Conservation (phyloP, 2,329 filamentous ascomycete genomes). For the Rhynchosporium graminicola region DNA sequence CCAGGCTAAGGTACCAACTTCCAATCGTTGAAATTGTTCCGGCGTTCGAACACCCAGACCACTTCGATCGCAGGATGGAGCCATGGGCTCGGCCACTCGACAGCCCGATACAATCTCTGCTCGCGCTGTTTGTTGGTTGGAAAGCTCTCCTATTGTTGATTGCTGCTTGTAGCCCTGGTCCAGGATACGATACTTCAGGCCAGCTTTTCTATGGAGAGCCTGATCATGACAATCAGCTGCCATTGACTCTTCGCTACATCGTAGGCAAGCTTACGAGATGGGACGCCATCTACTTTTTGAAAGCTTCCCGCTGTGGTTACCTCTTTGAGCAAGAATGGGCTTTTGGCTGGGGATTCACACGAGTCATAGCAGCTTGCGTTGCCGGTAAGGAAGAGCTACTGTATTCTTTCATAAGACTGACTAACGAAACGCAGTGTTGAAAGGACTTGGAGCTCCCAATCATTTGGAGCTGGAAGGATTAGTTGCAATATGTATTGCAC, state of each 20-base stretch:
- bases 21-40: neutral
- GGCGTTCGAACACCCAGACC: neutral
- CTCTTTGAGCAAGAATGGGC: constrained; percentile 85
- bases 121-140: constrained; percentile 58
- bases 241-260: constrained; percentile 29
- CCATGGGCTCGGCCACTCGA: constrained; percentile 24
- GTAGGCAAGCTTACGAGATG: constrained; percentile 64
- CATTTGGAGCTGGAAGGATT: constrained; percentile 47
- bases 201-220: constrained; percentile 48
- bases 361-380: constrained; percentile 41
- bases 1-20: neutral
- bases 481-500: constrained; percentile 67
- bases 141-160: constrained; percentile 67
- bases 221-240: constrained; percentile 26
- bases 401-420: neutral
- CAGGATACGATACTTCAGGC: constrained; percentile 76
- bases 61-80: constrained; percentile 21
- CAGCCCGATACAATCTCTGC: constrained; percentile 31
- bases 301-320: constrained; percentile 63
- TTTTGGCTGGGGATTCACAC: constrained; percentile 61
- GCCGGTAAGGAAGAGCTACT: constrained; percentile 26
- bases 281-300: constrained; percentile 79
- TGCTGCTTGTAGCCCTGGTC: constrained; percentile 57
- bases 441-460: constrained; percentile 33
- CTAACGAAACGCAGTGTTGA: constrained; percentile 31